Conservation (phyloP, 2,329 filamentous ascomycete genomes). For the Atkinsonella hypoxylon region DNA sequence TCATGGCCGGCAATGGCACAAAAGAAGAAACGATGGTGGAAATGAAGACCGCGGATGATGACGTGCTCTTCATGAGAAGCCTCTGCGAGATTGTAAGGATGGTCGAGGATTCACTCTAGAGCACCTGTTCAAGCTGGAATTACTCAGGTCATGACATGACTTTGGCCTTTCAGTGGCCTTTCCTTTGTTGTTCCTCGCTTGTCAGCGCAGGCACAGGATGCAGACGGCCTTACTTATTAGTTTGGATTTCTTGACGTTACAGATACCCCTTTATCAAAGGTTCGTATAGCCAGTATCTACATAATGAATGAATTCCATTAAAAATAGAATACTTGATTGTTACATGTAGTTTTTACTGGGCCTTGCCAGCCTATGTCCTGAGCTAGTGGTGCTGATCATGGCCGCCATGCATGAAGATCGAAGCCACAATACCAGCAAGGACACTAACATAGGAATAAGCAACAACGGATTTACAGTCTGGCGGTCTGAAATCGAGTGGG, state of each 20-base stretch:
- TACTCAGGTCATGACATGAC: neutral
- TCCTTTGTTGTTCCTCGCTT: neutral
- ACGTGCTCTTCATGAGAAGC: constrained; percentile 27
- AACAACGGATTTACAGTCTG: too few species aligned
- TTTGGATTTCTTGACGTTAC: neutral
- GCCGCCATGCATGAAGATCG: too few species aligned
- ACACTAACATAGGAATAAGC: too few species aligned
- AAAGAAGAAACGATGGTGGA: constrained; percentile 20
- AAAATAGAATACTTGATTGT: too few species aligned
- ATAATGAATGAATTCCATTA: too few species aligned
- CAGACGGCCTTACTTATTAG: neutral
- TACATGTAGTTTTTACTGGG: too few species aligned
- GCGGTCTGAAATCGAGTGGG: too few species aligned
- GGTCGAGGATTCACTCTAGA: constrained; percentile 18
- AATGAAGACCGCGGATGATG: constrained; percentile 19
- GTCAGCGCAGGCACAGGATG: neutral
- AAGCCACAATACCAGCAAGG: too few species aligned
- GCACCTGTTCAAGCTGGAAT: neutral
- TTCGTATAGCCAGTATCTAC: neutral
- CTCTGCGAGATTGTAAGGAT: constrained; percentile 31
- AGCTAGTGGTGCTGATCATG: too few species aligned
- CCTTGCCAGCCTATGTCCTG: too few species aligned
- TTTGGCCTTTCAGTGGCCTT: neutral
- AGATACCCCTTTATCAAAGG: neutral
- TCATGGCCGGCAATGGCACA: constrained; percentile 20